Conservation (phyloP, 257 asterid species). For the Paraleonurus japonicus region DNA sequence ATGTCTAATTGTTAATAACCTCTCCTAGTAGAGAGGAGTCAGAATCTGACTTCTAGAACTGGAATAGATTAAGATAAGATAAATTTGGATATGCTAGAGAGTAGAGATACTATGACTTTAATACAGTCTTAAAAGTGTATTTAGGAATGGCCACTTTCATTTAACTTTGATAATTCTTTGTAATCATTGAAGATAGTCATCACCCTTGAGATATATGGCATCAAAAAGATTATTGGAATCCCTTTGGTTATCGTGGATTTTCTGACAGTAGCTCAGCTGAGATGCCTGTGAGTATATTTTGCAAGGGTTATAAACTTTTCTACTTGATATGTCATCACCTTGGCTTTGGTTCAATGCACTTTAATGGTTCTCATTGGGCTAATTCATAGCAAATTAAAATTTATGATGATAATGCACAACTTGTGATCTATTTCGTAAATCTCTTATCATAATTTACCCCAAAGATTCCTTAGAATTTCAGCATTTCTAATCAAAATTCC, state of each 20-base stretch:
- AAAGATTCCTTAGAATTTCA: neutral
- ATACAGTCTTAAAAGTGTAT: slow-evolving; percentile 1
- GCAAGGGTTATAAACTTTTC: neutral
- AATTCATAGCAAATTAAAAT: neutral
- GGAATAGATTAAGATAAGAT: neutral
- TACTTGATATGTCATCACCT: neutral
- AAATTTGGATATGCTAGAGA: neutral
- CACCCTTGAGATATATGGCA: slow-evolving; percentile 93
- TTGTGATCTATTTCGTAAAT: neutral
- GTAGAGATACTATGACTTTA: neutral
- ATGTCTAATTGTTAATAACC: neutral
- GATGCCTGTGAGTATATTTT: slow-evolving; percentile 53
- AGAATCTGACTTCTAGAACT: neutral
- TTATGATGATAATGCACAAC: neutral
- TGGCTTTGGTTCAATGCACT: neutral
- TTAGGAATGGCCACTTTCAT: neutral
- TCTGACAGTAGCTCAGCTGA: slow-evolving; percentile 63
- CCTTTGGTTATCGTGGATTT: slow-evolving; percentile 97
- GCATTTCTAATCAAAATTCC: neutral
- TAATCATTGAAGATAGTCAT: slow-evolving; percentile 68
- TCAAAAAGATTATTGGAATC: slow-evolving; percentile 78
- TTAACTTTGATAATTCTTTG: slow-evolving; percentile 5
- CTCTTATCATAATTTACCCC: neutral
- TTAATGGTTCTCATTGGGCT: neutral
- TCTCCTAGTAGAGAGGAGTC: slow-evolving; percentile 3